Evolutionary conservation across 176 grass and related monocot species (phyloP).

Genomic region (Triticum monococcum): DNA sequence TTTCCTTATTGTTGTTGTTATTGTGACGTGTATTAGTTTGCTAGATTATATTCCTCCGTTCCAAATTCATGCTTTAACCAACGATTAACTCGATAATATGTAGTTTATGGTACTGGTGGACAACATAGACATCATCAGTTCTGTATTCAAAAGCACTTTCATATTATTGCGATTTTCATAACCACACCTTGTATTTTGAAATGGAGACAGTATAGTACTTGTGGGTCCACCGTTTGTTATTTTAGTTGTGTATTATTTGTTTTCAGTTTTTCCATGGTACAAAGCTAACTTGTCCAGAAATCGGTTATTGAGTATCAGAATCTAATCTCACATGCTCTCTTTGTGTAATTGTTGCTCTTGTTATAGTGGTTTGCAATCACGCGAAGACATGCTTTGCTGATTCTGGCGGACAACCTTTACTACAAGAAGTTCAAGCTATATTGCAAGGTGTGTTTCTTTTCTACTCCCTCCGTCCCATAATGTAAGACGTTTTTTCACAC

Average conservation of each 20-base stretch:
- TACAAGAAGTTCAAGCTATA: constrained; percentile 98
- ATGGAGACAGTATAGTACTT: background rate
- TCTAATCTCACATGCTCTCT: constrained; percentile 24
- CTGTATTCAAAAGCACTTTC: too few relatives aligned
- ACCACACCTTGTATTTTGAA: background rate
- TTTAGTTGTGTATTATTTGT: constrained; percentile 20
- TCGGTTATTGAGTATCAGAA: background rate
- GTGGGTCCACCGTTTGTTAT: background rate
- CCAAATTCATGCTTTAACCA: background rate
- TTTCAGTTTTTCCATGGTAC: background rate
- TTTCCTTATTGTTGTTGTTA: background rate
- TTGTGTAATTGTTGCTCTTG: constrained; percentile 22
- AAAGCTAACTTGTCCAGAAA: constrained; percentile 2
- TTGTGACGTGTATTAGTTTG: background rate
- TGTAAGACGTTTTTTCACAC: too few relatives aligned
- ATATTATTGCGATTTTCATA: background rate
- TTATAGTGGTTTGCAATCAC: constrained; percentile 97
- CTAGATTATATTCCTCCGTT: background rate
- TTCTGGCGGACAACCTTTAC: constrained; percentile 88
- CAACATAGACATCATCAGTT: too few relatives aligned
- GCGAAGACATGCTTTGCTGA: constrained; percentile 88
- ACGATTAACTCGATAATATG: background rate
- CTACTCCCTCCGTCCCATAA: background rate
- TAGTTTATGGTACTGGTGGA: background rate
- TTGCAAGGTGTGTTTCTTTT: constrained; percentile 76